phyloP scores from a whole-genome alignment of 805 yeast genomes.

The Candida maesae region DNA sequence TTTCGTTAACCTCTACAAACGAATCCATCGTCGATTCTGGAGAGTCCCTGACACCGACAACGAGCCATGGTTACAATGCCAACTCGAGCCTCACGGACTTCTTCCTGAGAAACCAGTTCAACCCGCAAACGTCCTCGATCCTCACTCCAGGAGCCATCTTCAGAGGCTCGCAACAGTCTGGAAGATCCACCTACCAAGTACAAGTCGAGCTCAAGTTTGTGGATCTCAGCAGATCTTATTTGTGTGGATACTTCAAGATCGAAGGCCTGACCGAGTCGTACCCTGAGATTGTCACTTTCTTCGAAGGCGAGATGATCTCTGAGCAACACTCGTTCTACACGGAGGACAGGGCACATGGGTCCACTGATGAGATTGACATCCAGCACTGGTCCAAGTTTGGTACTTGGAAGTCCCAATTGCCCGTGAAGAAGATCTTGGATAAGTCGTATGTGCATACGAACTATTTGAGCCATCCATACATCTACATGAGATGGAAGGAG shows the following conservation, averaged over 20 bases:
- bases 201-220: conserved; percentile 65
- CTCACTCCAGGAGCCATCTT: conserved; percentile 61
- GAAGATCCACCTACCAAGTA: conserved; percentile 60
- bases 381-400: conserved; percentile 65
- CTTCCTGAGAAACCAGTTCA: conserved; percentile 9
- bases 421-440: conserved; percentile 15
- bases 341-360: conserved; percentile 44
- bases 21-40: conserved; percentile 6
- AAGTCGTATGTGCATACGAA: conserved; percentile 26
- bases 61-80: too few relatives aligned
- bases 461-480: conserved; percentile 39
- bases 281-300: conserved; percentile 72
- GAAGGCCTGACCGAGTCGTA: conserved; percentile 61
- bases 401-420: conserved; percentile 34
- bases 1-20: conserved; percentile 7
- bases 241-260: conserved; percentile 65
- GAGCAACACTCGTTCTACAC: conserved; percentile 44
- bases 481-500: conserved; percentile 96
- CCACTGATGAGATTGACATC: conserved; percentile 55
- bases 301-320: conserved; percentile 63
- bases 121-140: conserved; percentile 34
- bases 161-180: conserved; percentile 69
- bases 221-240: conserved; percentile 47
- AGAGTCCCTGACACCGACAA: too few relatives aligned
- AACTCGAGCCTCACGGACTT: conserved; percentile 4